phyloP scores from a whole-genome alignment of 2,329 filamentous ascomycete species.

The Zopfia rhizophila region DNA sequence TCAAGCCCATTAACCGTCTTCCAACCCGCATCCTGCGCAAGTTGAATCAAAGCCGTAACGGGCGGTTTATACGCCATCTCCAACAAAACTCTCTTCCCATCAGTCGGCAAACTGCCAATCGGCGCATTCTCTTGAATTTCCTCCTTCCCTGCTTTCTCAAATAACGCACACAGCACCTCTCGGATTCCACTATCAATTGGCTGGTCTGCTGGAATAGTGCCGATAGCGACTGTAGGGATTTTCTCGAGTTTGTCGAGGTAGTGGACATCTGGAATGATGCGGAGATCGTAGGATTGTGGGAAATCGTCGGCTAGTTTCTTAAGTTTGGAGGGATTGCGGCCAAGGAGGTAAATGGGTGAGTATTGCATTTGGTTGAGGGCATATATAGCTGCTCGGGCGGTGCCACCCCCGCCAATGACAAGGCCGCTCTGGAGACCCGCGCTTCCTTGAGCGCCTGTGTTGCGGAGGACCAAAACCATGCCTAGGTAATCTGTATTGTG shows the following conservation, averaged over 20 bases:
- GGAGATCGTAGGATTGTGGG: conserved; percentile 75
- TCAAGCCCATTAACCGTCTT: conserved; percentile 86
- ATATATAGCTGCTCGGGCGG: conserved; percentile 89
- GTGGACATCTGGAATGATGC: conserved; percentile 61
- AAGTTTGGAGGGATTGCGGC: conserved; percentile 77
- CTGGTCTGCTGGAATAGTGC: conserved; percentile 88
- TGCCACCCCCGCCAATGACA: conserved; percentile 91
- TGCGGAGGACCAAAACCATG: conserved; percentile 82
- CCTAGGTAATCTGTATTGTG: conserved; percentile 97
- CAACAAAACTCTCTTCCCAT: conserved; percentile 68
- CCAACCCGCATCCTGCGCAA: conserved; percentile 84
- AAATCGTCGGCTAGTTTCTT: conserved; percentile 76
- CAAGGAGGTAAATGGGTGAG: conserved; percentile 86
- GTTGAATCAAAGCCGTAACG: conserved; percentile 83
- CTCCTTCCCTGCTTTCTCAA: conserved; percentile 49
- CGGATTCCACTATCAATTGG: conserved; percentile 79
- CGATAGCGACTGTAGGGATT: conserved; percentile 78
- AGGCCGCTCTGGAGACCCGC: conserved; percentile 68
- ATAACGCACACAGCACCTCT: conserved; percentile 69
- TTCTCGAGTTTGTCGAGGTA: conserved; percentile 58
- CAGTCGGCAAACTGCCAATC: conserved; percentile 28
- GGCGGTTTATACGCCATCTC: conserved; percentile 98
- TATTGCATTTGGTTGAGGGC: conserved; percentile 86
- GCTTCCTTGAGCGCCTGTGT: conserved; percentile 64
- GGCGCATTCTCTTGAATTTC: conserved; percentile 30